Evolutionary conservation across 176 grass and related monocot genomes (phyloP), one percentile per base, ranked within the genome.

Genomic region (Eremochloa ophiuroides): DNA sequence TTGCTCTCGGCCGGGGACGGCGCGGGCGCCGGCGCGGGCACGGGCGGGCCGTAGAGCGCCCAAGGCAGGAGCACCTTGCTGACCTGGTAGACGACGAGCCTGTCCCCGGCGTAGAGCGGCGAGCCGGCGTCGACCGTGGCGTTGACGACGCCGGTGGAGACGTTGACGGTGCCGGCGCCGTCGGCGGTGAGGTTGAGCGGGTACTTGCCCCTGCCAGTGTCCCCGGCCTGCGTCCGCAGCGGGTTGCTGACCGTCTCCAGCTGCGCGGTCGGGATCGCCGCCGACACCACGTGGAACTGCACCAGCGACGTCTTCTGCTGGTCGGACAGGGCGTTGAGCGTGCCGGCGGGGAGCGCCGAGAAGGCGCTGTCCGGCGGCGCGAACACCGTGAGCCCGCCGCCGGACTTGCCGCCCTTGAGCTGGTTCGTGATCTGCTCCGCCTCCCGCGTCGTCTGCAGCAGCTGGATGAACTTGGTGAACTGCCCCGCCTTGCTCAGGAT

Each of bases 221-320:
- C 87, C 2, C 97, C 97, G 10, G 97, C 97, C 79, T 99, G 93
- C 62, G 97, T 99, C 23, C 91, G 73, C 27, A 96, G 12, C 38
- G 97, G 97, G 82, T 99, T 99, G 93, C 93, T 99, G 5, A 90
- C 93, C 10, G 97, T 93, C 29, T 90, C 66, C n/a, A 99, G 91
- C 75, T 99, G 85, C 11, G 80, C 14, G 22, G 41, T 47, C 3
- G 85, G 61, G 37, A 93, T 7, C 66, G 69, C 62, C 39, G 18
- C 27, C 8, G 91, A 80, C 5, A 99, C 40, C 3, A 99, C 71
- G 65, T 99, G 97, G 89, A 91, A 99, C 78, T 99, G 97, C 70
- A 96, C 84, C 40, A 99, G 89, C 35, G 93, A 75, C 9, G 88
- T 90, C 85, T 99, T 99, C 82, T 99, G 73, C 77, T 93, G 84